Evolutionary conservation across 345 rosid genomes (phyloP), one percentile per base, ranked within the genome.

Genomic region (Eucalyptus lansdowneana): DNA sequence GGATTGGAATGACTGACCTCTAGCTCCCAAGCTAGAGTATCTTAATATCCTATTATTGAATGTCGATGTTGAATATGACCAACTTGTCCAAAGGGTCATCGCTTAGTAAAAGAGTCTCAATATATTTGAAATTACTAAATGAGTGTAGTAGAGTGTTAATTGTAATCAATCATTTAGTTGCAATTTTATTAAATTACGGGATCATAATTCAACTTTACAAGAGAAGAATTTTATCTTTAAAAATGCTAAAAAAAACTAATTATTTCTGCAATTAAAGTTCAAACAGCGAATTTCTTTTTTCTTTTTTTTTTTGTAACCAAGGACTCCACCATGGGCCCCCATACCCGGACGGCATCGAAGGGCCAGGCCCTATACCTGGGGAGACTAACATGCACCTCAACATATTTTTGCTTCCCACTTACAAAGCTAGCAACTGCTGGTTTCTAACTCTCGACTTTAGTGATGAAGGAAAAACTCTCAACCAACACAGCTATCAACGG

Each of bases 351-450:
- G 34, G 3, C 34, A 34, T 34, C 34, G 34, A 34, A 34, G 34
- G 34, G 34, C 34, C 34, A 34, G 34, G 34, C 34, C 34, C 34
- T 34, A 34, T 34, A 34, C 34, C 34, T 34, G 34, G 34, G 34
- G 34, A 34, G 34, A 34, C 34, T 34, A 49, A 49, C 3, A 14
- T n/a, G 2, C 6, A 50, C 16, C 16, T 1, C 51, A 50, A n/a
- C n/a, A n/a, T n/a, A n/a, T n/a, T n/a, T n/a, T n/a, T n/a, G 0
- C 16, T 16, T 1, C 16, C 3, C 16, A 50, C 6, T 50, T 50
- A 50, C 16, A 50, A 50, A 1, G 3, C 6, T 5, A 50, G 2
- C 6, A 50, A 50, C 0, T 50, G 6, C 16, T 0, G 0, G 16
- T 13, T 50, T 50, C 1, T 6, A 50, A 50, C 51, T 50, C 51